phyloP scores from a whole-genome alignment of 768 basidiomycete species.

The Imleria badia region DNA sequence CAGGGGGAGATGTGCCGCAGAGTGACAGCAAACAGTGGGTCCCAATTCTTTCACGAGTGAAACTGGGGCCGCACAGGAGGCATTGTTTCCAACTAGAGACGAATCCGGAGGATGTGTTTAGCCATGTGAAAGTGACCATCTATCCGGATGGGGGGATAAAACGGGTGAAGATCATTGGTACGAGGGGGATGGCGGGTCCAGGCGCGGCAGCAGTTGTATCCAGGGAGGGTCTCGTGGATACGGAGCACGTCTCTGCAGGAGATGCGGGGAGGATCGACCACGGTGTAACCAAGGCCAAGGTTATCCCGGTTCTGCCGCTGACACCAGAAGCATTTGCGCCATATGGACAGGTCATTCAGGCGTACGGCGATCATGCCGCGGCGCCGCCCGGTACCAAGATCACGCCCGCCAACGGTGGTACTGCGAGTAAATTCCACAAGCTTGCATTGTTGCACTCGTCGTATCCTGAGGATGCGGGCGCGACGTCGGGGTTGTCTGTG shows the following conservation, averaged over 20 bases:
- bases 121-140: conserved; percentile 86
- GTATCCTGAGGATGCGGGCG: conserved; percentile 59
- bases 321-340: conserved; percentile 85
- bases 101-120: conserved; percentile 56
- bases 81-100: conserved; percentile 86
- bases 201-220: conserved; percentile 10
- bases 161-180: conserved; percentile 80
- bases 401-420: conserved; percentile 84
- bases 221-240: neutral
- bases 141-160: conserved; percentile 96
- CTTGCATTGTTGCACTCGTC: conserved; percentile 67
- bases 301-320: conserved; percentile 62
- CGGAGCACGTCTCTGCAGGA: neutral
- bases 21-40: conserved; percentile 56
- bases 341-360: conserved; percentile 92
- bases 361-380: conserved; percentile 64
- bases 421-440: conserved; percentile 92
- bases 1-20: conserved; percentile 37
- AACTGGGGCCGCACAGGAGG: conserved; percentile 85
- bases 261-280: neutral
- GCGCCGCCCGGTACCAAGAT: conserved; percentile 69
- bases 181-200: conserved; percentile 37
- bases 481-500: conserved; percentile 73
- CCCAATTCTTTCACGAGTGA: conserved; percentile 68
- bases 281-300: conserved; percentile 16